Base-by-base conservation (phyloP, 2,329 filamentous ascomycete genomes). In the Alternaria atra region DNA sequence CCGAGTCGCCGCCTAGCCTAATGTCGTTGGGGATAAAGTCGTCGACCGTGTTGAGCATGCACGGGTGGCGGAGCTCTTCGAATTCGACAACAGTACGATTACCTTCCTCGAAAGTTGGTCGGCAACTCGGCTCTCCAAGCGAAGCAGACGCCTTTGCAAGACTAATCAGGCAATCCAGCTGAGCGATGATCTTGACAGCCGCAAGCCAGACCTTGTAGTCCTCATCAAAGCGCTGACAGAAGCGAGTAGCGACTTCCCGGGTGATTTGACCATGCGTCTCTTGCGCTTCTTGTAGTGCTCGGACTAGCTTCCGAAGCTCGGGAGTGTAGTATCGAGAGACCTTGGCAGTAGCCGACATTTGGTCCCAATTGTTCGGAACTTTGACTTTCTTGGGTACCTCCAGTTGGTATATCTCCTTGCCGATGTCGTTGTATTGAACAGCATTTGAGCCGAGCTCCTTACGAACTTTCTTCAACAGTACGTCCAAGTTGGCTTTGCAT, bases 11-110 rank as follows among this genome's bases (percentile, higher is more conserved):
- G 61, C 95, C 95, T 3, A 99, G 88, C 60, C 88, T 88, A 66
- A 99, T 88, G 74, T 97, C 91, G 72, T 99, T 99, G 4, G 95
- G 95, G 63, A 99, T 99, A 73, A 99, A 99, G 78, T 97, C 94
- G 54, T 90, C 90, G 2, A 97, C 92, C 3, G 90, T 91, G 63
- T 91, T 92, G 63, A 94, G 84, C 87, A 99, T 96, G 81, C 95
- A 99, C 3, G 95, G 95, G 75, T 99, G 95, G 34, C 95, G 90
- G 56, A 99, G 87, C 73, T 97, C 94, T 55, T 91, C 86, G 72
- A 99, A 97, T 61, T 97, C 91, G n/a, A 99, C 83, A 7, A 95
- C 87, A 72, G 92, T 96, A 47, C 94, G 88, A 65, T 95, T 90
- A 51, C 91, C 86, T 20, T 97, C 90, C 4, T 97, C 86, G 75